Conservation (phyloP, 2,329 filamentous ascomycete species). For the Fusarium sacchari region DNA sequence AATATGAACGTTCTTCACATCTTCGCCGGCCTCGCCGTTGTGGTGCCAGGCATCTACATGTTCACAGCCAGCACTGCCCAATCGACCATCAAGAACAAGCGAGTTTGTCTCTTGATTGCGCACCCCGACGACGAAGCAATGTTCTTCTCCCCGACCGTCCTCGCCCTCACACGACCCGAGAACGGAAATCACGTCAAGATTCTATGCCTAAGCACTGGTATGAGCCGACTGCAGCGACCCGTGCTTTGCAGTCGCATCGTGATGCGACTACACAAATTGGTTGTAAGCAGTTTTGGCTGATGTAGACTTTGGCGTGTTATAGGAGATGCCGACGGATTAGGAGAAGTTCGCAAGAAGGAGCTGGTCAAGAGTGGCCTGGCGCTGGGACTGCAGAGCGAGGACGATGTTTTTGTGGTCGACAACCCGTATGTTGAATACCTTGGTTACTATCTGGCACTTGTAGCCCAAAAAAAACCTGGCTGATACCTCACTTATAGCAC, state of each 20-base stretch:
- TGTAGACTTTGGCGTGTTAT: constrained; percentile 21
- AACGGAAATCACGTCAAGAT: constrained; percentile 94
- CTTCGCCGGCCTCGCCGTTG: constrained; percentile 44
- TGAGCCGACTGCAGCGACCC: constrained; percentile 20
- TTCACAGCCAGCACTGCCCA: constrained; percentile 60
- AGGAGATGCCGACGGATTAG: constrained; percentile 89
- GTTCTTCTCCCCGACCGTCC: constrained; percentile 94
- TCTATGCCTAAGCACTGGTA: constrained; percentile 87
- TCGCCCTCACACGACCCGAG: constrained; percentile 82
- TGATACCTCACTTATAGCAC: constrained; percentile 40
- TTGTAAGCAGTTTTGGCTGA: constrained; percentile 31
- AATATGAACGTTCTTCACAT: constrained; percentile 40
- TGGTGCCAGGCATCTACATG: constrained; percentile 63
- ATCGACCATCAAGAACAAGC: constrained; percentile 75
- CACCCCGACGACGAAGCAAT: constrained; percentile 99
- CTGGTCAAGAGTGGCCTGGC: constrained; percentile 81
- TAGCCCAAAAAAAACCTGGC: not conserved
- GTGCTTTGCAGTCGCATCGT: constrained; percentile 13
- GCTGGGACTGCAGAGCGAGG: constrained; percentile 77
- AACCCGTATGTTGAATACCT: constrained; percentile 64
- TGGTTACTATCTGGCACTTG: not conserved
- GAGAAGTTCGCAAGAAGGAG: constrained; percentile 83
- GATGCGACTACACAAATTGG: constrained; percentile 22
- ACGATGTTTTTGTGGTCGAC: constrained; percentile 88
- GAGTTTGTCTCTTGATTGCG: constrained; percentile 91